Base-by-base conservation (phyloP, 352 stramenopile genomes). In the Pythium guiyangense region DNA sequence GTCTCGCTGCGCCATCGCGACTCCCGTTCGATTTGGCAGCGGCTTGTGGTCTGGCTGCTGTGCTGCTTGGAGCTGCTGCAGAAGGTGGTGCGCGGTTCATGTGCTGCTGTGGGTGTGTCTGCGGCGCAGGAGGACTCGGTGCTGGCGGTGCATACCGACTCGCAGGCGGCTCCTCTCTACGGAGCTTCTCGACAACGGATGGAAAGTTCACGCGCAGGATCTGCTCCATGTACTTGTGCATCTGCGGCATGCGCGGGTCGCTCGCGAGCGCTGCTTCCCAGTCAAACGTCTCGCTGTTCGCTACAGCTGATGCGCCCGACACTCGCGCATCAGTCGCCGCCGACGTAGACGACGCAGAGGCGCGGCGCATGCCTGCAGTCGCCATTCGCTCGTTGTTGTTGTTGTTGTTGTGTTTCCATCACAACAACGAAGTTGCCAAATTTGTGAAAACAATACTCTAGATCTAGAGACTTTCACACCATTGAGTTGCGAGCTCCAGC, bases 261-360 rank as follows among this genome's bases (percentile, higher is more conserved):
- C 67, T 29, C 26, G 47, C 25, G 15, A 79, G 54, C 10, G 61
- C 71, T 26, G 49, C 43, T 44, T 74, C 60, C 71, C 71, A 79
- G 60, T 67, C 49, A 46, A 67, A 79, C 50, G 48, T 53, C 17
- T 46, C n/a, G 8, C 8, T 22, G 18, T 4, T 18, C 8, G 42
- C 27, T 17, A 3, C 18, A 26, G 42, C 42, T 1, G 22, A 2
- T 34, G 29, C 29, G 29, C 29, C 3, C 29, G 29, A 34, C n/a
- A n/a, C n/a, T n/a, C n/a, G n/a, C n/a, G n/a, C n/a, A n/a, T n/a
- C n/a, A n/a, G n/a, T n/a, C n/a, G n/a, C n/a, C n/a, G n/a, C n/a
- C n/a, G 29, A 34, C 29, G 29, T 0, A 4, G 29, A 34, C 29
- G 29, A 34, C 29, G 29, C 29, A 34, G 29, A 9, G 4, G 29